Evolutionary conservation across 345 rosid species (phyloP).

Genomic region (Citrus unshiu): DNA sequence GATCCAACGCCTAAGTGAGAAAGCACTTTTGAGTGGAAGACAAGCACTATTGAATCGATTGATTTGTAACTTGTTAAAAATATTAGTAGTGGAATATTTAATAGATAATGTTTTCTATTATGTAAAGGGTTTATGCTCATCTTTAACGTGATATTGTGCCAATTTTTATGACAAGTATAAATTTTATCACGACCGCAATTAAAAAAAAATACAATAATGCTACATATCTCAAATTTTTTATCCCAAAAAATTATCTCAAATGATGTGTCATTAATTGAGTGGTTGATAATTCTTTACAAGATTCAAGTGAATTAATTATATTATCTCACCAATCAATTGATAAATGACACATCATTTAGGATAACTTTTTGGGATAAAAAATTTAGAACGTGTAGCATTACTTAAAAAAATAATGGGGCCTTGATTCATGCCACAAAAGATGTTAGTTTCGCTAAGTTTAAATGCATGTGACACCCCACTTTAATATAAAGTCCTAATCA

Average conservation of each 20-base stretch:
- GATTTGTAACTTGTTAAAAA: neutral
- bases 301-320: too few species aligned
- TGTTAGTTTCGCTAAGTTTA: neutral
- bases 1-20: slow-evolving; percentile 3
- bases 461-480: neutral
- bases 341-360: too few species aligned
- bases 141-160: neutral
- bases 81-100: neutral
- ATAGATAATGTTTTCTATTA: neutral
- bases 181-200: neutral
- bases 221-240: too few species aligned
- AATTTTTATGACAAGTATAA: neutral
- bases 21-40: slow-evolving; percentile 9
- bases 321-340: too few species aligned
- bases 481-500: neutral
- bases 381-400: too few species aligned
- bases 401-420: neutral
- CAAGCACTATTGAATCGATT: neutral
- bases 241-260: too few species aligned
- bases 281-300: too few species aligned
- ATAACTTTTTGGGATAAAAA: too few species aligned
- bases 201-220: too few species aligned
- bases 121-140: neutral
- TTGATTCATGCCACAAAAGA: neutral
- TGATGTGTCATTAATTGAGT: too few species aligned